Evolutionary conservation across 139 green algal genomes (phyloP).

Genomic region (Bryopsis sp.): DNA sequence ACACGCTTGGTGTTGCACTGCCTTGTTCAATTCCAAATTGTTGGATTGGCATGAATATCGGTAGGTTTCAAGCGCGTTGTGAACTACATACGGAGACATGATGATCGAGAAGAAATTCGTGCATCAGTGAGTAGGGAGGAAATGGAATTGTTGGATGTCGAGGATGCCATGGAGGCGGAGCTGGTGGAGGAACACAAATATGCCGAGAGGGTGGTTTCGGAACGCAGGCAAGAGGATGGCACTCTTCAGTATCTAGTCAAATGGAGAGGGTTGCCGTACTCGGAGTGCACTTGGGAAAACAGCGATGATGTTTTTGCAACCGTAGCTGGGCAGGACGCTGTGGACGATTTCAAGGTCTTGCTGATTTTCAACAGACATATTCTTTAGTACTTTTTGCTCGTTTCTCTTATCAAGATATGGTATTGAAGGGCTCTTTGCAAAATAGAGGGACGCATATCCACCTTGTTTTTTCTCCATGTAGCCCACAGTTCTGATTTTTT

Average conservation of each 20-base stretch:
- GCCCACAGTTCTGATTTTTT: no score
- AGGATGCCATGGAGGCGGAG: slow-evolving; percentile 75
- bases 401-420: no score
- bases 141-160: slow-evolving; percentile 74
- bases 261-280: slow-evolving; percentile 87
- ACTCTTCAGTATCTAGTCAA: slow-evolving; percentile 68
- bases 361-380: no score
- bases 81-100: slow-evolving; percentile 81
- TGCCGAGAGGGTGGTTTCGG: slow-evolving; percentile 38
- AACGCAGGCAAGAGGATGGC: slow-evolving; percentile 11
- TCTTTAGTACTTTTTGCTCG: no score
- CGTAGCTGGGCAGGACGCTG: slow-evolving; percentile 24
- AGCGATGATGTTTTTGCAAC: slow-evolving; percentile 33
- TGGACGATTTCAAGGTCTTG: slow-evolving; percentile 51
- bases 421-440: no score
- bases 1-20: no score
- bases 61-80: slow-evolving; percentile 84
- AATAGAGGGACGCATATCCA: no score
- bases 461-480: no score
- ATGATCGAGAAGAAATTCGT: slow-evolving; percentile 24
- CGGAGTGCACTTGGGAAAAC: slow-evolving; percentile 81
- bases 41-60: no score
- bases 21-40: no score
- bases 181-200: slow-evolving; percentile 67
- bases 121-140: slow-evolving; percentile 62